phyloP scores from a whole-genome alignment of 176 grass and related monocot species.

The Lolium perenne region DNA sequence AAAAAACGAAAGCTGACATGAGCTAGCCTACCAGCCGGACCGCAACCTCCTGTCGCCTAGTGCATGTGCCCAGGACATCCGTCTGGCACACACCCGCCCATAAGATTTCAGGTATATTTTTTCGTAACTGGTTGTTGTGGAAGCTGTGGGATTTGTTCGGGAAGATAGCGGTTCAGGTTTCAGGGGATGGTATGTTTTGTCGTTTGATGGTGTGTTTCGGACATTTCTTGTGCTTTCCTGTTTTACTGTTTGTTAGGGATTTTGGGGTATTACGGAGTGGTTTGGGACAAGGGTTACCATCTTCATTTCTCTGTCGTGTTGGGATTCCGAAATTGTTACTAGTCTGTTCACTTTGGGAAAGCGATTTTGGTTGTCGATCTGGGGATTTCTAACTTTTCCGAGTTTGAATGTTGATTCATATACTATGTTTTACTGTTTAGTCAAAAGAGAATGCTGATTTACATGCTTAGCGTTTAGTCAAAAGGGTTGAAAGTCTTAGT shows the following conservation, averaged over 20 bases:
- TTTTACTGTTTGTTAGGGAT: too few species aligned
- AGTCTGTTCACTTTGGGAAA: neutral
- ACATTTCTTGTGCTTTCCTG: too few species aligned
- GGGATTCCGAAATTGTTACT: neutral
- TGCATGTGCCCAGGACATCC: too few species aligned
- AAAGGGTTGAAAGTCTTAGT: neutral
- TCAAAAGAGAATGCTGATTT: neutral
- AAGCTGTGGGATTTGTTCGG: neutral
- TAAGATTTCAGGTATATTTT: neutral
- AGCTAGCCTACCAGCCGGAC: too few species aligned
- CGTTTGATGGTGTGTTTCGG: neutral
- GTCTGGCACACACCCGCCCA: too few species aligned
- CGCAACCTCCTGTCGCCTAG: too few species aligned
- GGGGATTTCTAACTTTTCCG: too few species aligned
- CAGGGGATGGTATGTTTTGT: neutral
- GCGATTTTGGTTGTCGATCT: neutral
- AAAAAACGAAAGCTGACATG: too few species aligned
- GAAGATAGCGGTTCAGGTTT: neutral
- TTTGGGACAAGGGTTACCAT: neutral
- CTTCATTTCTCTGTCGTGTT: neutral
- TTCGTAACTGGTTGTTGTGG: neutral
- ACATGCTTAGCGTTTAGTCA: too few species aligned
- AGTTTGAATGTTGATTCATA: neutral
- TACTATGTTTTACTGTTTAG: constrained; percentile 11
- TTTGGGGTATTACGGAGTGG: neutral